Evolutionary conservation across 2,329 filamentous ascomycete species (phyloP).

Genomic region (Ceratocystis harringtonii): DNA sequence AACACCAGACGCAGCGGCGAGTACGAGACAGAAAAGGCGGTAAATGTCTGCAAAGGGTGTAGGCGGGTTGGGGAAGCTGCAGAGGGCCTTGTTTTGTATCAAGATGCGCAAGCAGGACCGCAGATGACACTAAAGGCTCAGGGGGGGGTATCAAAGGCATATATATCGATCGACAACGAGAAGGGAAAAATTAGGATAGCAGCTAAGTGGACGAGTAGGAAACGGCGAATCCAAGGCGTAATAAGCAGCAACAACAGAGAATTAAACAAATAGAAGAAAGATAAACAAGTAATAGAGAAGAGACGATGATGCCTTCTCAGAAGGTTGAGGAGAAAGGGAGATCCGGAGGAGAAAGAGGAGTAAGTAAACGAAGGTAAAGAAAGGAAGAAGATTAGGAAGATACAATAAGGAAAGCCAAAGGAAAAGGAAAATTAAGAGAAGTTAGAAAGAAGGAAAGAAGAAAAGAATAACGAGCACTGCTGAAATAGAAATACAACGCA

Average conservation of each 20-base stretch:
- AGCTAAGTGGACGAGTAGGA: neutral
- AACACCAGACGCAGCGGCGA: neutral
- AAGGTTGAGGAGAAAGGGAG: neutral
- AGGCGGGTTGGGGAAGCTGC: neutral
- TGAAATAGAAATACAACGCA: slow-evolving; percentile 2
- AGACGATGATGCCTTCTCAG: slow-evolving; percentile 2
- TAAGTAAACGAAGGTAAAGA: neutral
- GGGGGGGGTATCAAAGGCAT: slow-evolving; percentile 3
- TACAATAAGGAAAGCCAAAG: neutral
- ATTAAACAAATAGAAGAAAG: neutral
- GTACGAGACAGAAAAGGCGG: neutral
- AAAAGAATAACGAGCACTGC: neutral
- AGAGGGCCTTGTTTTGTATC: neutral
- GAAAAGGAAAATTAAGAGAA: neutral
- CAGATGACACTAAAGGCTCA: neutral
- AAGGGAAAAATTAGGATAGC: neutral
- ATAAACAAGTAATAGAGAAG: slow-evolving; percentile 1
- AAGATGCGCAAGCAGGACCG: neutral
- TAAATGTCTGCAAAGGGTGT: neutral
- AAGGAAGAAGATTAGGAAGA: neutral
- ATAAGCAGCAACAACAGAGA: neutral
- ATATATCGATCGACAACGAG: slow-evolving; percentile 4
- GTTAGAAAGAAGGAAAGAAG: neutral
- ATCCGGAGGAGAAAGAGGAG: neutral
- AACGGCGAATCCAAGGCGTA: neutral